Conservation (phyloP, 768 basidiomycete species). For the Amanita pseudoporphyria region DNA sequence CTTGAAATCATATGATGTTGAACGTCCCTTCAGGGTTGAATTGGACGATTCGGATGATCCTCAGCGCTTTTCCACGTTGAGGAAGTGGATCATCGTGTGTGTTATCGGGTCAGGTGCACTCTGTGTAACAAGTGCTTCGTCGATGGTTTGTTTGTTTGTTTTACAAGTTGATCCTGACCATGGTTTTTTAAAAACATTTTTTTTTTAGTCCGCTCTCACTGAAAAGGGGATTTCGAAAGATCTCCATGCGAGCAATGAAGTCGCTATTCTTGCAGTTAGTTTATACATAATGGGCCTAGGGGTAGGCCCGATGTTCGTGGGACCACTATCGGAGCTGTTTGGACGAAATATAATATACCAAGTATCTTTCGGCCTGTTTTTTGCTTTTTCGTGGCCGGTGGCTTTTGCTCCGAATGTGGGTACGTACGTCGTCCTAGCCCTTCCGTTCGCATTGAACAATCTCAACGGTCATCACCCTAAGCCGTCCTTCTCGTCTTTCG, state of each 20-base stretch:
- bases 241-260: conserved; percentile 35
- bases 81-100: conserved; percentile 39
- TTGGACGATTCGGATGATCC: conserved; percentile 34
- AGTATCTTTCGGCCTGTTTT: conserved; percentile 49
- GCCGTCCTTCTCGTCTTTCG: conserved; percentile 15
- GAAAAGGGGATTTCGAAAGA: conserved; percentile 48
- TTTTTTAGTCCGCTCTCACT: conserved; percentile 45
- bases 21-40: conserved; percentile 24
- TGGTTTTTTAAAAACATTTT: no score
- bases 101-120: conserved; percentile 37
- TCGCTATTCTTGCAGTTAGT: conserved; percentile 45
- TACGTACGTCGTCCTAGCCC: no score
- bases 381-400: conserved; percentile 58
- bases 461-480: not conserved
- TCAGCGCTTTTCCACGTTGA: conserved; percentile 25
- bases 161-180: not conserved
- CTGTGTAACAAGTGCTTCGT: conserved; percentile 47
- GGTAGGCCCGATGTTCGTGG: conserved; percentile 43
- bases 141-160: conserved; percentile 31
- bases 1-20: no score
- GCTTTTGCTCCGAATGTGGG: conserved; percentile 64
- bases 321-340: conserved; percentile 49
- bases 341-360: conserved; percentile 59
- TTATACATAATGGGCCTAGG: conserved; percentile 53
- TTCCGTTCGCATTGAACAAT: not conserved